phyloP scores from a whole-genome alignment of 352 stramenopile genomes.

The Globisporangium okanoganense region DNA sequence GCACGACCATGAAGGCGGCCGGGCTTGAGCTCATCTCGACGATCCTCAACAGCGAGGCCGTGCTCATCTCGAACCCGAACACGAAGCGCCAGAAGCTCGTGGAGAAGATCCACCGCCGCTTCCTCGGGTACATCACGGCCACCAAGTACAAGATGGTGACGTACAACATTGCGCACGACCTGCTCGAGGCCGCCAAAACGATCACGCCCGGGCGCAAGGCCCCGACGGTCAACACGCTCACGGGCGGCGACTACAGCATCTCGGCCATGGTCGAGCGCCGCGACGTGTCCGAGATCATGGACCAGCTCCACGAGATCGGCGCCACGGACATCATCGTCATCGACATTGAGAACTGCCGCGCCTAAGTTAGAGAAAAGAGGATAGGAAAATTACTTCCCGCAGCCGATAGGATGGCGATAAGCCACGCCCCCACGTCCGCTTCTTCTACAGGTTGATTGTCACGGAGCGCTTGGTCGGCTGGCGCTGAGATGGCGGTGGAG shows the following conservation, averaged over 20 bases:
- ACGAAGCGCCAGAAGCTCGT: conserved; percentile 66
- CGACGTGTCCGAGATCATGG: conserved; percentile 93
- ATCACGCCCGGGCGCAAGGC: conserved; percentile 95
- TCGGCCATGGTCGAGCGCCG: conserved; percentile 91
- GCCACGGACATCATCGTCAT: conserved; percentile 97
- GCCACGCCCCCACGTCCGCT: not conserved
- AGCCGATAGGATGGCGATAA: not conserved
- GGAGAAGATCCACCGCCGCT: conserved; percentile 89
- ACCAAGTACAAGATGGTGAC: conserved; percentile 98
- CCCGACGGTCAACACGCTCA: conserved; percentile 92
- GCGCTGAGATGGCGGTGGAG: not conserved
- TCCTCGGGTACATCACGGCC: conserved; percentile 96
- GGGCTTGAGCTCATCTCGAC: conserved; percentile 94
- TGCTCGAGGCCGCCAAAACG: conserved; percentile 79
- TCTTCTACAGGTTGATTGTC: conserved; percentile 13
- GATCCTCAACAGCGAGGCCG: conserved; percentile 90
- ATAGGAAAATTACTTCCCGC: conserved; percentile 2
- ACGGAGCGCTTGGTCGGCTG: conserved; percentile 8
- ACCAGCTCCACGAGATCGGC: conserved; percentile 93
- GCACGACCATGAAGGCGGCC: conserved; percentile 97
- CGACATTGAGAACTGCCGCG: conserved; percentile 93
- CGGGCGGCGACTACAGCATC: conserved; percentile 84
- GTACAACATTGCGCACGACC: conserved; percentile 94
- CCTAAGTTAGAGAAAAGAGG: conserved; percentile 30
- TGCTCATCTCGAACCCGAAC: conserved; percentile 90